Conservation (phyloP, 192 early-diverging fungal genomes). For the Allomyces arbusculus region DNA sequence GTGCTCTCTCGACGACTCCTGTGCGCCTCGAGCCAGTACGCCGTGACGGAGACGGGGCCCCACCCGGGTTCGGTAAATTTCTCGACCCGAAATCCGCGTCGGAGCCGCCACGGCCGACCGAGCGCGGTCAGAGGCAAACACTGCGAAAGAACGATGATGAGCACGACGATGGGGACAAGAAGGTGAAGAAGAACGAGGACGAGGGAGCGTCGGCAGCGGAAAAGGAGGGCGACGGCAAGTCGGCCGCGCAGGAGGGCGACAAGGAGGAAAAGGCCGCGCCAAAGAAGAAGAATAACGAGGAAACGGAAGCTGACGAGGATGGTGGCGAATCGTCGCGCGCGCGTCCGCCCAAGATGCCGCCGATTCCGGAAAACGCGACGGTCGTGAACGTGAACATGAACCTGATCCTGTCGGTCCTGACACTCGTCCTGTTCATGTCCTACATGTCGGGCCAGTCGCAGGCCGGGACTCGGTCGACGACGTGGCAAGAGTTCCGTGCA, state of each 20-base stretch:
- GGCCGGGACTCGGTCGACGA: constrained; percentile 23
- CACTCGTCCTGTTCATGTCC: constrained; percentile 3
- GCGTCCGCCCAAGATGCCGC: no score
- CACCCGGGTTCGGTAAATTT: no score
- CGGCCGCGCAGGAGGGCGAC: background rate
- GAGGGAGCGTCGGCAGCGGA: constrained; percentile 1
- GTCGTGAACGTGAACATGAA: constrained; percentile 14
- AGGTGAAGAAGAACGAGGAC: constrained; percentile 5
- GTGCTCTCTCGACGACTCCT: no score
- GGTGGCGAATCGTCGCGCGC: no score
- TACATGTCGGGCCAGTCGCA: constrained; percentile 9
- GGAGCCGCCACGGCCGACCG: no score
- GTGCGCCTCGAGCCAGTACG: no score
- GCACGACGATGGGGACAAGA: constrained; percentile 3
- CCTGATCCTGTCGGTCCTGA: constrained; percentile 2
- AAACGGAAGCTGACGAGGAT: background rate
- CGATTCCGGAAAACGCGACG: background rate
- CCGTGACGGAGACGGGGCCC: no score
- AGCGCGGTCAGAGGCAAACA: no score
- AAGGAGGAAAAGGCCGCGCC: background rate
- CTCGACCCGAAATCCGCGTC: no score
- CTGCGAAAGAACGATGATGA: constrained; percentile 6
- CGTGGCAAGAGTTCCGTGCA: constrained; percentile 80
- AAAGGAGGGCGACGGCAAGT: constrained; percentile 3
- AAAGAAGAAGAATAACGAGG: constrained; percentile 8